Evolutionary conservation across 352 stramenopile genomes (phyloP).

Genomic region (Aphanomyces euteiches): DNA sequence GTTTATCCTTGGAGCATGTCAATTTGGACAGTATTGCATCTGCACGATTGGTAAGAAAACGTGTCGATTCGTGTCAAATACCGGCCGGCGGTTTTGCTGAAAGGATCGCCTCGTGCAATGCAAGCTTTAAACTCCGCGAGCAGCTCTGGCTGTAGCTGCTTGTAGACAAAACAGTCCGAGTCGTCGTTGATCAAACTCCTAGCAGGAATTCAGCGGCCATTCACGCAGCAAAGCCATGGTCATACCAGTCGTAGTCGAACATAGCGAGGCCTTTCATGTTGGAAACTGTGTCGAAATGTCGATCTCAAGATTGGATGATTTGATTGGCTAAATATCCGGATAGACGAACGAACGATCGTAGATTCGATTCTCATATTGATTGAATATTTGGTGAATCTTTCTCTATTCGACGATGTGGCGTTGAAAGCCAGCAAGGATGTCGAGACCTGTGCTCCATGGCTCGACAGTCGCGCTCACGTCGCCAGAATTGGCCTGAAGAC

Average conservation of each 20-base stretch:
- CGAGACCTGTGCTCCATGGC: slow-evolving; percentile 52
- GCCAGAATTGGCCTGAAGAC: slow-evolving; percentile 33
- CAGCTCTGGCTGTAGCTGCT: slow-evolving; percentile 56
- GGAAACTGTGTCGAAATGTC: not conserved
- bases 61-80: not conserved
- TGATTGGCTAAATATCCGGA: slow-evolving; percentile 9
- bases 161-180: slow-evolving; percentile 76
- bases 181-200: slow-evolving; percentile 67
- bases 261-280: slow-evolving; percentile 41
- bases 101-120: slow-evolving; percentile 33
- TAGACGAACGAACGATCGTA: no score
- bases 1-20: slow-evolving; percentile 32
- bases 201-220: not conserved
- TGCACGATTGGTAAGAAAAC: not conserved
- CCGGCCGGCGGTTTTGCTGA: slow-evolving; percentile 1
- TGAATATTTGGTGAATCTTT: no score
- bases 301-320: not conserved
- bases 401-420: slow-evolving; percentile 10
- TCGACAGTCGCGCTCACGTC: slow-evolving; percentile 47
- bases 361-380: no score
- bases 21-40: not conserved
- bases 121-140: slow-evolving; percentile 39
- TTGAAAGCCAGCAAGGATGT: slow-evolving; percentile 55
- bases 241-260: slow-evolving; percentile 82
- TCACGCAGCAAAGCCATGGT: not conserved